Evolutionary conservation across 345 rosid genomes (phyloP).

Genomic region (Brassica incana): DNA sequence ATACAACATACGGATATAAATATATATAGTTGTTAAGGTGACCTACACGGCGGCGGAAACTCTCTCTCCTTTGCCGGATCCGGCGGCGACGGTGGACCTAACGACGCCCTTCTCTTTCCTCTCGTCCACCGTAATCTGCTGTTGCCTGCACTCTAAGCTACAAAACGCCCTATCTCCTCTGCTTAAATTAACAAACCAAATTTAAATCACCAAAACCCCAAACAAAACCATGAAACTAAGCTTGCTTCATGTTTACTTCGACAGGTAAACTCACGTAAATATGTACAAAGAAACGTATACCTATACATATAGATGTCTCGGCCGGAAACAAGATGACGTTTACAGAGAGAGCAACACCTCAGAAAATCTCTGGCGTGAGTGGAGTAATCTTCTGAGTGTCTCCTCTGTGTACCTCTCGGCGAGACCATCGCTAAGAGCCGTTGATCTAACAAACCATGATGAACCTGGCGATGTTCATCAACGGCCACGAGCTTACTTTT

Average conservation of each 20-base stretch:
- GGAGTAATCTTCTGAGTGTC: constrained; percentile 50
- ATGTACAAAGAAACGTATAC: constrained; percentile 40
- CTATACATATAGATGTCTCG: constrained; percentile 90
- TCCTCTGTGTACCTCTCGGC: constrained; percentile 45
- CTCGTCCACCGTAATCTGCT: constrained; percentile 70
- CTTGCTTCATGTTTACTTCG: neutral
- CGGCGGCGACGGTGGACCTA: constrained; percentile 7
- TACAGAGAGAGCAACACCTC: constrained; percentile 69
- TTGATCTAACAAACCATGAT: constrained; percentile 47
- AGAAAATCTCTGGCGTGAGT: constrained; percentile 44
- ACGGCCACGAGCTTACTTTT: constrained; percentile 7
- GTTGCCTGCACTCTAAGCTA: constrained; percentile 76
- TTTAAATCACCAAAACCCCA: neutral
- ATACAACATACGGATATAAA: constrained; percentile 18
- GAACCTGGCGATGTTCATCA: constrained; percentile 21
- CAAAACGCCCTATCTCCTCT: constrained; percentile 96
- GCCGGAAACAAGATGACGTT: constrained; percentile 66
- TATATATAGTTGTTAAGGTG: neutral
- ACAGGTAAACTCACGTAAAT: neutral
- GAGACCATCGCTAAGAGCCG: constrained; percentile 42
- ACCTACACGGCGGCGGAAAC: constrained; percentile 32
- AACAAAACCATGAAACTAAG: neutral
- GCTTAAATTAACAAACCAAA: constrained; percentile 6
- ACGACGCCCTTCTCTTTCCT: constrained; percentile 44
- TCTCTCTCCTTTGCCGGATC: constrained; percentile 17